Conservation (phyloP, 805 yeast genomes). For the Hagleromyces aurorensis region DNA sequence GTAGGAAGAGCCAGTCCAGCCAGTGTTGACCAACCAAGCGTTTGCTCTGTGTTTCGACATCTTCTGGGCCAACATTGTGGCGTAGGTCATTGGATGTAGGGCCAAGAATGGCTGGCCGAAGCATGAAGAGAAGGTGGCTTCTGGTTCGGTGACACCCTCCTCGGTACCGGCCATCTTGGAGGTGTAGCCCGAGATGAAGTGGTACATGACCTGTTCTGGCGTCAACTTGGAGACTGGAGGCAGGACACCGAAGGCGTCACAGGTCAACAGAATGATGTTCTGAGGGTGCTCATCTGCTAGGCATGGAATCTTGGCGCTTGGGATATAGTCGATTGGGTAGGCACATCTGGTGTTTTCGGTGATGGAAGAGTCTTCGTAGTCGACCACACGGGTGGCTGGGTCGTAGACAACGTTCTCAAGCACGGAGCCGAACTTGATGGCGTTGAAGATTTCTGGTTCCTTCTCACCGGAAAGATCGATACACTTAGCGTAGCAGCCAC, state of each 20-base stretch:
- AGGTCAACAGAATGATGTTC: slow-evolving; percentile 84
- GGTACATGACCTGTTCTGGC: slow-evolving; percentile 97
- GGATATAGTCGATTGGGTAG: slow-evolving; percentile 94
- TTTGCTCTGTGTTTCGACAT: slow-evolving; percentile 79
- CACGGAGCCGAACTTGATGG: slow-evolving; percentile 89
- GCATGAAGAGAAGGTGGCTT: slow-evolving; percentile 96
- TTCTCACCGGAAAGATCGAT: slow-evolving; percentile 80
- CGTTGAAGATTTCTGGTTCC: slow-evolving; percentile 96
- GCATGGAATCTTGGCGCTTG: slow-evolving; percentile 95
- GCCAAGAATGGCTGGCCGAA: slow-evolving; percentile 99
- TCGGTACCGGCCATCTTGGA: slow-evolving; percentile 99
- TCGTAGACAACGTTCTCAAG: slow-evolving; percentile 90
- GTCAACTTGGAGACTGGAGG: slow-evolving; percentile 95
- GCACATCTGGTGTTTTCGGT: slow-evolving; percentile 99
- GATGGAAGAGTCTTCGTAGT: slow-evolving; percentile 70
- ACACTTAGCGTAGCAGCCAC: slow-evolving; percentile 99
- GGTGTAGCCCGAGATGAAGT: slow-evolving; percentile 96
- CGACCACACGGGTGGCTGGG: slow-evolving; percentile 69
- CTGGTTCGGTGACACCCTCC: slow-evolving; percentile 97
- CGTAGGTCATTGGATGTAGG: slow-evolving; percentile 95
- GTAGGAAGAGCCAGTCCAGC: slow-evolving; percentile 96
- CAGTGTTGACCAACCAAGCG: slow-evolving; percentile 97
- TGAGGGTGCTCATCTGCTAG: slow-evolving; percentile 83
- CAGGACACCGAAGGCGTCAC: slow-evolving; percentile 96
- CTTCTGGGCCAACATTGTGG: slow-evolving; percentile 91